Percentiles rank a stretch among this genome's conserved stretches.
Evolutionary conservation across 2,329 filamentous ascomycete genomes (phyloP).

Genomic region (Huntiella decipiens): DNA sequence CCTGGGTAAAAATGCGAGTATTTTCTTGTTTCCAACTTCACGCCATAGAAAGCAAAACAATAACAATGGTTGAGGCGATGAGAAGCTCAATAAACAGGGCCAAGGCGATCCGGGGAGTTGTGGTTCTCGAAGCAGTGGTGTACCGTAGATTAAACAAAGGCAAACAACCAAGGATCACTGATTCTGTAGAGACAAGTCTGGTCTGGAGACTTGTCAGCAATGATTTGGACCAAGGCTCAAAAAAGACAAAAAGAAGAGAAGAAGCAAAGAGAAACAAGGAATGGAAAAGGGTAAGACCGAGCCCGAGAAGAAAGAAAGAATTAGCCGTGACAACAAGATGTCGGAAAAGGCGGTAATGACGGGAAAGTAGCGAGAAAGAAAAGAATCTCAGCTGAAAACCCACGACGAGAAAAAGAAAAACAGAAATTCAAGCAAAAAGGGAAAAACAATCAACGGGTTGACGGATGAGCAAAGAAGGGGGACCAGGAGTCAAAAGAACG

Average conservation of each 20-base stretch:
- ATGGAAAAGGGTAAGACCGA: conserved; percentile 11
- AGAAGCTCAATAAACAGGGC: neutral
- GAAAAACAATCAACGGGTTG: neutral
- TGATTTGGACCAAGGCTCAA: neutral
- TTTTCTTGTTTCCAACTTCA: too few species aligned
- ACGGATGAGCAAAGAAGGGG: neutral
- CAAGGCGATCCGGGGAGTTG: too few species aligned
- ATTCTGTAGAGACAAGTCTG: too few species aligned
- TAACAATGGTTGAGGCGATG: neutral
- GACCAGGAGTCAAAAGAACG: neutral
- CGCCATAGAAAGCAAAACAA: too few species aligned
- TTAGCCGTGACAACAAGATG: conserved; percentile 1
- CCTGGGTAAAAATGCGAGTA: too few species aligned
- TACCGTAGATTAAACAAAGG: neutral
- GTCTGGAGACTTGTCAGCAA: neutral
- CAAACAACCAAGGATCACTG: neutral
- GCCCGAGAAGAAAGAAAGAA: conserved; percentile 11
- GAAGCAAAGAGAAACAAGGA: conserved; percentile 7
- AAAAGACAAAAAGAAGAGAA: conserved; percentile 10
- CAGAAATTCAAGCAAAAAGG: neutral
- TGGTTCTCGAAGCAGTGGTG: too few species aligned
- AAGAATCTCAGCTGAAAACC: neutral
- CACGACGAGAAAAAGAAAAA: neutral
- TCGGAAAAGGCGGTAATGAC: neutral
- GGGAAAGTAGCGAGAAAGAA: neutral